Base-by-base conservation (phyloP, 2,329 filamentous ascomycete genomes). In the Orbilia javanica region DNA sequence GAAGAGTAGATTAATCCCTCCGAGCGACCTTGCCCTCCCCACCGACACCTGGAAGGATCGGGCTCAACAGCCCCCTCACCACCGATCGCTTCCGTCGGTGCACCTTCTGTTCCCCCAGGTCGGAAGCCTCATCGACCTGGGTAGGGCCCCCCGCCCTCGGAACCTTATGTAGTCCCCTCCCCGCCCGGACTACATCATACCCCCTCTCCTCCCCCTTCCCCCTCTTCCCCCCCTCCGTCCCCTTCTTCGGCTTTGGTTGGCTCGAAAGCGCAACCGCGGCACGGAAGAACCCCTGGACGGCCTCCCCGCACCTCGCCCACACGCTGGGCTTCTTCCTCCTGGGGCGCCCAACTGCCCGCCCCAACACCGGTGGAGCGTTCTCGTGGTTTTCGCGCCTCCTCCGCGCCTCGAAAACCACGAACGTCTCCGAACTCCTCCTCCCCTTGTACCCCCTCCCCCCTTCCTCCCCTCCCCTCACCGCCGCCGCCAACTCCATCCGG, bases 41-140 rank as follows among this genome's bases (percentile, higher is more conserved):
- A 22, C 48, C 57, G n/a, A n/a, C 20, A n/a, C 20, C 20, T 20
- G 22, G 48, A 48, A 52, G 34, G 13, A 57, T 44, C 6, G 60
- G 57, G 18, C 20, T 39, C 15, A 71, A 71, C 11, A 71, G 22
- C 27, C 44, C 57, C 29, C 27, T 72, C 25, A 72, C 25, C 6
- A 72, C 44, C 13, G 69, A 72, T 7, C 69, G 31, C 44, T 72
- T 72, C 48, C 69, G 57, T 31, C 69, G 42, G 50, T 57, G 60
- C 36, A 7, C 8, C 69, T 53, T 71, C 52, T 57, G 50, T n/a
- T 69, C 44, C n/a, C 27, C 20, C 3, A 18, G 25, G 50, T 53
- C 50, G 15, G 50, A 18, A 53, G 31, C 34, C 31, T 60, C 53
- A 22, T 55, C 52, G 7, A 22, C 29, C 25, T 34, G 63, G 6